phyloP scores from a whole-genome alignment of 164 flowering plant genomes.

The Saururus chinensis region DNA sequence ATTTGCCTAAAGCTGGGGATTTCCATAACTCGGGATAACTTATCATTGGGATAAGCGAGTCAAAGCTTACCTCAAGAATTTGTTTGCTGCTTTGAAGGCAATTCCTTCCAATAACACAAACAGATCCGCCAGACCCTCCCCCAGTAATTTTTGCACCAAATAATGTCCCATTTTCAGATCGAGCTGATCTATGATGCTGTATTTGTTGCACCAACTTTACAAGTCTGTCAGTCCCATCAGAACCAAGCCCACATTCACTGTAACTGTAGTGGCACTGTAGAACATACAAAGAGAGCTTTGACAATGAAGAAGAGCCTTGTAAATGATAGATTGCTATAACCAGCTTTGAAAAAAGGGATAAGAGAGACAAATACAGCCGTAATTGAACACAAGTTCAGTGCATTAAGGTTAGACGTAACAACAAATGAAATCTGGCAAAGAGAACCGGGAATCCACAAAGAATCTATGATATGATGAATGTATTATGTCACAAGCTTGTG shows the following conservation, averaged over 20 bases:
- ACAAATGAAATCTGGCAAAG: too few relatives aligned
- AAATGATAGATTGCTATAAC: background rate
- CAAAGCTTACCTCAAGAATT: conserved; percentile 57
- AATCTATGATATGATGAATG: background rate
- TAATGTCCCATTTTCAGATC: conserved; percentile 58
- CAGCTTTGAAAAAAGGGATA: background rate
- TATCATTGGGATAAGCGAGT: too few relatives aligned
- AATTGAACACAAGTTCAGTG: too few relatives aligned
- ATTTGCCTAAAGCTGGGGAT: too few relatives aligned
- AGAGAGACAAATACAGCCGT: too few relatives aligned
- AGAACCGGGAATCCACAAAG: too few relatives aligned
- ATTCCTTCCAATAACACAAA: conserved; percentile 78
- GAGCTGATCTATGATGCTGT: conserved; percentile 54
- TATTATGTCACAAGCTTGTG: background rate
- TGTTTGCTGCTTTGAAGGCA: conserved; percentile 65
- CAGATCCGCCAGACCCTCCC: conserved; percentile 96
- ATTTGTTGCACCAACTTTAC: conserved; percentile 80
- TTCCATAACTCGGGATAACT: too few relatives aligned
- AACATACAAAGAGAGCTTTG: background rate
- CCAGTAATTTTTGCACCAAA: conserved; percentile 97
- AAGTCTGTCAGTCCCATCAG: conserved; percentile 93
- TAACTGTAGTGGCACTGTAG: conserved; percentile 94
- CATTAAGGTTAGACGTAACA: too few relatives aligned
- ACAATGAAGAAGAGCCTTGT: too few relatives aligned
- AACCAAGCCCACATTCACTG: conserved; percentile 88